Base-by-base conservation (phyloP, 2,329 filamentous ascomycete genomes). In the Penicillium sp. region DNA sequence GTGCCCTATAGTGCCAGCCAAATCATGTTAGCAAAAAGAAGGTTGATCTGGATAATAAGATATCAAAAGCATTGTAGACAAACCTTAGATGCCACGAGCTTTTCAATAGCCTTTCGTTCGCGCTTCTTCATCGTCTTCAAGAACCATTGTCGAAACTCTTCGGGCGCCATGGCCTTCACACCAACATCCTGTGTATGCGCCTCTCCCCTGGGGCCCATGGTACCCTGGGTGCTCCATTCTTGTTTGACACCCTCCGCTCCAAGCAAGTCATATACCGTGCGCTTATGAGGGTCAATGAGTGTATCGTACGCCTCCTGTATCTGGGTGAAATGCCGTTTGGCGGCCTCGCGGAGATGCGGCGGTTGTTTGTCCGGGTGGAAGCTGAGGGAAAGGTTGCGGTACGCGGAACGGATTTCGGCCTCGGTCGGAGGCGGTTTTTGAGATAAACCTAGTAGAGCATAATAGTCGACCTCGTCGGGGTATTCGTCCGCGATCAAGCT, bases 341-440 rank as follows among this genome's bases (percentile, higher is more conserved):
- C 76, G 0, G 71, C 68, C 19, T 75, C 70, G 39, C 68, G 73
- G 33, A 74, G 63, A 42, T 76, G 68, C 37, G 68, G 49, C 4
- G 76, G 76, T 53, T 79, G 77, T 59, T 78, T 78, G 61, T 79
- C 77, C 19, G 77, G 77, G 50, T 79, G 77, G 55, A 79, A 78
- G 59, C 73, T 77, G 24, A 78, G 69, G 9, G 74, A 75, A 54
- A 79, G 62, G 29, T 66, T 74, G 49, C 73, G 74, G 61, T 78
- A 78, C n/a, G 77, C 77, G 42, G 76, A 72, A 26, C 76, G 75
- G 50, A 79, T 75, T 44, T 77, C 69, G 26, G 74, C 59, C 8
- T 76, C 73, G 31, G 71, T 74, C 2, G 76, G 76, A 1, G 75
- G 67, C n/a, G 76, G 76, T 4, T 70, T 60, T 52, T 70, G 70